Evolutionary conservation across 306 rosid species (phyloP).

Genomic region (Oemleria cerasiformis): DNA sequence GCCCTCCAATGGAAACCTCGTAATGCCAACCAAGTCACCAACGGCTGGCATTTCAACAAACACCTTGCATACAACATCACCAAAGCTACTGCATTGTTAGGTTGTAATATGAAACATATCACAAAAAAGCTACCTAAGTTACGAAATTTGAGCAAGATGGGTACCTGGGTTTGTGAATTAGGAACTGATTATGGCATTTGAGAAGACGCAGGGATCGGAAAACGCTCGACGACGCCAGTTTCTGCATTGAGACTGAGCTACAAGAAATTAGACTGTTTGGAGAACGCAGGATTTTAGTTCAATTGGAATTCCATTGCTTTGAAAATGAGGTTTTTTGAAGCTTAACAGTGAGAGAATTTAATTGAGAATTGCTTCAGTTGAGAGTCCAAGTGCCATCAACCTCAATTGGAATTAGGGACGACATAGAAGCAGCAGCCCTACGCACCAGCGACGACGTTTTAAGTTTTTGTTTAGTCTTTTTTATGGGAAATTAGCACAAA

Average conservation of each 20-base stretch:
- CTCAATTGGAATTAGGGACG: not conserved
- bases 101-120: not conserved
- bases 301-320: not conserved
- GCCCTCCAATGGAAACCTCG: constrained; percentile 27
- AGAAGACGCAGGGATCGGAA: constrained; percentile 28
- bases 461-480: not conserved
- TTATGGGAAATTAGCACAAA: no score
- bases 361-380: not conserved
- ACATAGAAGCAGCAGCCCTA: not conserved
- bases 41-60: constrained; percentile 32
- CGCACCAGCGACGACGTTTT: not conserved
- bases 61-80: constrained; percentile 52
- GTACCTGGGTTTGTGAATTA: constrained; percentile 18
- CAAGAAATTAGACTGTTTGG: not conserved
- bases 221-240: constrained; percentile 32
- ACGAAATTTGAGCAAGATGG: constrained; percentile 16
- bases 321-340: not conserved
- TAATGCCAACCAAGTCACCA: not conserved
- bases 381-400: not conserved
- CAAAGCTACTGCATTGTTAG: constrained; percentile 49
- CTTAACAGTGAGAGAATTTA: not conserved
- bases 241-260: constrained; percentile 15
- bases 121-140: not conserved
- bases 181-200: constrained; percentile 24
- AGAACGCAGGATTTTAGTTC: not conserved